These are phyloP conservation scores for Schizopora paradoxa DNA, from an alignment of 1,284 basidiomycete genomes.

Conservation along the genomic window DNA sequence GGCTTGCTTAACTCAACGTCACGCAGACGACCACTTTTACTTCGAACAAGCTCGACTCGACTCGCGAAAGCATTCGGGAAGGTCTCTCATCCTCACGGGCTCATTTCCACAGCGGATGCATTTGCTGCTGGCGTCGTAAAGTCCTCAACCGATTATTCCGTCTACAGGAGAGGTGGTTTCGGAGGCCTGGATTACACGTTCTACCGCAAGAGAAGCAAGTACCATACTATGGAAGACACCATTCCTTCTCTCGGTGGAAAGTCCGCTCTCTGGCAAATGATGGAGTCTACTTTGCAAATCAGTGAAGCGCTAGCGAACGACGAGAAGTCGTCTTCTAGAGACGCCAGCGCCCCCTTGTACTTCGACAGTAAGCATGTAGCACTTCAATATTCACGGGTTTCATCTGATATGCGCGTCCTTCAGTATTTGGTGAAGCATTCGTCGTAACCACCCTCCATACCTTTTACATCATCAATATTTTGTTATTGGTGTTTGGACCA, in stretches of 20 bases:
- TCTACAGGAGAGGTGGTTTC: slow-evolving; percentile 51
- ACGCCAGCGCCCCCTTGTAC: slow-evolving; percentile 47
- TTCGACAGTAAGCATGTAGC: slow-evolving; percentile 62
- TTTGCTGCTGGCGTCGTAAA: slow-evolving; percentile 57
- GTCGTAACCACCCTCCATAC: slow-evolving; percentile 47
- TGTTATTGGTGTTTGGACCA: slow-evolving; percentile 57
- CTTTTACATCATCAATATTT: slow-evolving; percentile 52
- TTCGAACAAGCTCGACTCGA: slow-evolving; percentile 54
- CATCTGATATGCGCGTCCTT: slow-evolving; percentile 4
- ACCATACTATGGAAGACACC: slow-evolving; percentile 66
- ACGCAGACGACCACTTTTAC: slow-evolving; percentile 56
- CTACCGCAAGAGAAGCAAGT: slow-evolving; percentile 61
- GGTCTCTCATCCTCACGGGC: slow-evolving; percentile 62
- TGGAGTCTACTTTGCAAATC: slow-evolving; percentile 55
- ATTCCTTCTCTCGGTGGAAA: slow-evolving; percentile 43
- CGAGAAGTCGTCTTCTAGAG: slow-evolving; percentile 26
- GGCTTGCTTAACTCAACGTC: slow-evolving; percentile 7
- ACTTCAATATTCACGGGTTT: not conserved
- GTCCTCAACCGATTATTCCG: slow-evolving; percentile 63
- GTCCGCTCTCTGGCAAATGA: slow-evolving; percentile 69
- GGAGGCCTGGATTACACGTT: slow-evolving; percentile 70
- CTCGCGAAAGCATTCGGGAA: slow-evolving; percentile 45
- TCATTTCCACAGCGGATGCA: slow-evolving; percentile 58
- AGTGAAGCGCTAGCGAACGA: slow-evolving; percentile 49
- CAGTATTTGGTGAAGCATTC: slow-evolving; percentile 58